Evolutionary conservation across 1,139 yeast genomes (phyloP).

Genomic region (Sugiyamaella japonica): DNA sequence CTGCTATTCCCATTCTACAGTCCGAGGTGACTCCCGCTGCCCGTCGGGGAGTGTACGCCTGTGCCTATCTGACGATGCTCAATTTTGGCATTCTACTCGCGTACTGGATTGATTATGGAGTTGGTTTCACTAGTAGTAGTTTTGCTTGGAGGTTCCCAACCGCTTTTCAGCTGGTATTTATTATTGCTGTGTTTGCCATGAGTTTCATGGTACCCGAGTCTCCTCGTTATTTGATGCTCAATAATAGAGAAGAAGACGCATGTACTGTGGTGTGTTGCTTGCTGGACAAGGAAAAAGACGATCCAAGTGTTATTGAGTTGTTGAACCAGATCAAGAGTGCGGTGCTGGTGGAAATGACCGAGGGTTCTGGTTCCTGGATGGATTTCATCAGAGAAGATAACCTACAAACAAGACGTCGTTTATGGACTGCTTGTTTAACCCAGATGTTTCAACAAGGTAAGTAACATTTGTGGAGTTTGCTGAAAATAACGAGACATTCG

Average conservation of each 20-base stretch:
- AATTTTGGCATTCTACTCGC: constrained; percentile 71
- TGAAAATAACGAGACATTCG: not conserved
- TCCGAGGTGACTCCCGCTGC: constrained; percentile 71
- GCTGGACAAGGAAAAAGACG: constrained; percentile 11
- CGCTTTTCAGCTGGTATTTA: constrained; percentile 31
- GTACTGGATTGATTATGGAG: constrained; percentile 65
- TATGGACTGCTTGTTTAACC: constrained; percentile 22
- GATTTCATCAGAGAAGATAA: constrained; percentile 21
- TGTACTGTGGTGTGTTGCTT: constrained; percentile 18
- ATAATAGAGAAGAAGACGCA: constrained; percentile 21
- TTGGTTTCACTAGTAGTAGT: constrained; percentile 36
- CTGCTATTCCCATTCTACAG: constrained; percentile 64
- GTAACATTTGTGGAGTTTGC: not conserved
- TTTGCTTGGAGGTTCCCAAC: constrained; percentile 55
- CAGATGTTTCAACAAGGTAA: constrained; percentile 43
- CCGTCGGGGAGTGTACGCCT: constrained; percentile 67
- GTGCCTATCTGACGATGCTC: constrained; percentile 65
- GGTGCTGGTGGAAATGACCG: constrained; percentile 16
- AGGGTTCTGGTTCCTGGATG: constrained; percentile 24
- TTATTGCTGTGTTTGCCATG: constrained; percentile 20
- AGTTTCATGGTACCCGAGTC: constrained; percentile 57
- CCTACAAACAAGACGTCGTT: constrained; percentile 21
- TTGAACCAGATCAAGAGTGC: constrained; percentile 20
- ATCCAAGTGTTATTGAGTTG: constrained; percentile 16
- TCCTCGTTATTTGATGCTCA: constrained; percentile 57